Evolutionary conservation across 352 stramenopile genomes (phyloP), one percentile per base, ranked within the genome.

Genomic region (Pilasporangium apinafurcum): DNA sequence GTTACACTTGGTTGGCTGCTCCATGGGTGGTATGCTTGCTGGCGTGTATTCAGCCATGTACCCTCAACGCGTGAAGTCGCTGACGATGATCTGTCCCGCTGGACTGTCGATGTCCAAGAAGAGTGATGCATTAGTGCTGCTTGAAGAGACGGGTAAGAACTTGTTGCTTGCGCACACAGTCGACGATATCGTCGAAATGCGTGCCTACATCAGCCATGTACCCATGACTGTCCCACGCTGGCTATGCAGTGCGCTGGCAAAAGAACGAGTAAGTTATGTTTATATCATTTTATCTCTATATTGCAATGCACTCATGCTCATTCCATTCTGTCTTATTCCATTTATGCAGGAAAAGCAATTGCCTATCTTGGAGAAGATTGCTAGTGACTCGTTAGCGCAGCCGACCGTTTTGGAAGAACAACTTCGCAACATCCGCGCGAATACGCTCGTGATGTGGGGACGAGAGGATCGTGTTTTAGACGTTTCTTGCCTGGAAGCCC

Each of bases 21-120:
- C 71, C 35, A 87, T 90, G 78, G 78, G 78, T 31, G 78, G 74
- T 12, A 83, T 90, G 71, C 59, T 90, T 30, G 68, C 71, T 0
- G 78, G 78, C n/a, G 62, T 80, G 16, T 90, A 83, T 48, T 61
- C 78, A 3, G 71, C 74, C 10, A 59, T 68, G 44, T 82, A 85
- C 45, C 72, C 78, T 2, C 49, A 80, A 1, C 59, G 52, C 5
- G 54, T 87, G 16, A 49, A 60, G n/a, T 81, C 74, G 10, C 33
- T 87, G 8, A 90, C 78, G 8, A 76, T 90, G 59, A 62, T 90
- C 27, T 90, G 78, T 34, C 78, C 78, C 1, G 78, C 78, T 8
- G 78, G 78, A 0, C 70, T 90, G 48, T 68, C 63, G 0, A 87
- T 87, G 74, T 64, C 62, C 16, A 73, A 56, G 37, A 82, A 79